Evolutionary conservation across 352 stramenopile species (phyloP).

Genomic region (Phytophthora capsici): DNA sequence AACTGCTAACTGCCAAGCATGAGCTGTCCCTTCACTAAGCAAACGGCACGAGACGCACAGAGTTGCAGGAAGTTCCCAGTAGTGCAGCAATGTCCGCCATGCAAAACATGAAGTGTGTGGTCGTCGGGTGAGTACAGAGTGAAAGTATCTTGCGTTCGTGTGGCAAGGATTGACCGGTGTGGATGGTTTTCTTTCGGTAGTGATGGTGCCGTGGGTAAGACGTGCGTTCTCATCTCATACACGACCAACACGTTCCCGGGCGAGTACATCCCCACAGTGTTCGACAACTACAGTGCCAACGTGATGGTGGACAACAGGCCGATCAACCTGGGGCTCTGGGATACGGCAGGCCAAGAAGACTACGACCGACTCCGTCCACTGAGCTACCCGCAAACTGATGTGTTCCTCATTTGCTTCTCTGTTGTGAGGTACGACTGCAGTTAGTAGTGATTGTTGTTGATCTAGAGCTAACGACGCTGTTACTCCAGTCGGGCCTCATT

Average conservation of each 20-base stretch:
- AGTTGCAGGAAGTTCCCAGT: not conserved
- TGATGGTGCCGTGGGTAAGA: constrained; percentile 97
- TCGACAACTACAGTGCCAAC: constrained; percentile 95
- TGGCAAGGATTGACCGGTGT: constrained; percentile 3
- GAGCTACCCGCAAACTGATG: constrained; percentile 96
- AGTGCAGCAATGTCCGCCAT: constrained; percentile 58
- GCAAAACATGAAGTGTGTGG: constrained; percentile 97
- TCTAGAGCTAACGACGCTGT: not conserved
- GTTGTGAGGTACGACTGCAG: constrained; percentile 76
- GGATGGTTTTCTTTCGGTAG: constrained; percentile 40
- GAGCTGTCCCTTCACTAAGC: constrained; percentile 27
- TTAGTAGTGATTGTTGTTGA: not conserved
- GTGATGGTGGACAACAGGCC: constrained; percentile 94
- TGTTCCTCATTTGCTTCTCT: constrained; percentile 97
- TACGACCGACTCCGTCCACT: constrained; percentile 96
- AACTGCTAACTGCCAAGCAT: constrained; percentile 28
- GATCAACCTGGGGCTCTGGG: constrained; percentile 97
- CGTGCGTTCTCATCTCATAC: constrained; percentile 97
- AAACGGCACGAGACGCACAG: constrained; percentile 21
- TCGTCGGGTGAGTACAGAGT: constrained; percentile 66
- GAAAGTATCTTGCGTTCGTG: no score
- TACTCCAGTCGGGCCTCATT: constrained; percentile 88
- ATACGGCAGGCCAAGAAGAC: constrained; percentile 97
- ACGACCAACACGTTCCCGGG: constrained; percentile 97
- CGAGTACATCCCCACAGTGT: constrained; percentile 97